A percentile compares a stretch with the other conserved stretches of the same genome.
phyloP scores from a whole-genome alignment of 1,284 basidiomycete genomes.

The Amylostereum areolatum region DNA sequence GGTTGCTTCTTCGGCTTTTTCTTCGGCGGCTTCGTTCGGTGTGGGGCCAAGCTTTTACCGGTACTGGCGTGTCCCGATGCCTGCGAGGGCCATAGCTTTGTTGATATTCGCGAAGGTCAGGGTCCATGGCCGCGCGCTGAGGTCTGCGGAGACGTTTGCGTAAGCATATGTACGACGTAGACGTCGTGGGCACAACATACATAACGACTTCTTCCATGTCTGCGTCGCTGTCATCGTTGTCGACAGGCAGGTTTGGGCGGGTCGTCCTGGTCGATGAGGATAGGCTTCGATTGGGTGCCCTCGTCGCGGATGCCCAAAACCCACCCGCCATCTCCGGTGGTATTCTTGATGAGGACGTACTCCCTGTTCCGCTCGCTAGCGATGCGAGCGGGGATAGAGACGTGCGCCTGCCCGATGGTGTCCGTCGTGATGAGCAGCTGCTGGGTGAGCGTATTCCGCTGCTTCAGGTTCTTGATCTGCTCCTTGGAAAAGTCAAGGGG shows the following conservation, averaged over 20 bases:
- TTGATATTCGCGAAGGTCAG: slow-evolving; percentile 65
- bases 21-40: slow-evolving; percentile 24
- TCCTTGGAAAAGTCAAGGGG: slow-evolving; percentile 94
- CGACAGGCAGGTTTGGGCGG: slow-evolving; percentile 12
- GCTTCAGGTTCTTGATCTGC: slow-evolving; percentile 87
- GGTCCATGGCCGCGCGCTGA: slow-evolving; percentile 35
- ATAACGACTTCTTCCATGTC: slow-evolving; percentile 77
- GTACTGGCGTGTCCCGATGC: slow-evolving; percentile 53
- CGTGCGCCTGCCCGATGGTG: slow-evolving; percentile 83
- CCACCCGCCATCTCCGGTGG: slow-evolving; percentile 85
- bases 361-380: slow-evolving; percentile 92
- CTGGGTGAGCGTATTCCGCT: slow-evolving; percentile 90
- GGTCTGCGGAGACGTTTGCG: slow-evolving; percentile 24
- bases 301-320: slow-evolving; percentile 85
- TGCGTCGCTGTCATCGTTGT: slow-evolving; percentile 43
- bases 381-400: slow-evolving; percentile 88
- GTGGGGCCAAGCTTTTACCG: slow-evolving; percentile 34
- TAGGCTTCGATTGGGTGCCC: slow-evolving; percentile 77
- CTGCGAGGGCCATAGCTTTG: slow-evolving; percentile 61
- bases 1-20: slow-evolving; percentile 26
- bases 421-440: slow-evolving; percentile 94
- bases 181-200: slow-evolving; percentile 33
- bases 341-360: slow-evolving; percentile 91
- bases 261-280: slow-evolving; percentile 68
- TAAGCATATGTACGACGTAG: slow-evolving; percentile 13